Percentiles rank a stretch among this genome's conserved stretches.
These are phyloP conservation scores for Aspergillus diversus DNA, from an alignment of 495 filamentous ascomycete genomes.

Conservation along the genomic window DNA sequence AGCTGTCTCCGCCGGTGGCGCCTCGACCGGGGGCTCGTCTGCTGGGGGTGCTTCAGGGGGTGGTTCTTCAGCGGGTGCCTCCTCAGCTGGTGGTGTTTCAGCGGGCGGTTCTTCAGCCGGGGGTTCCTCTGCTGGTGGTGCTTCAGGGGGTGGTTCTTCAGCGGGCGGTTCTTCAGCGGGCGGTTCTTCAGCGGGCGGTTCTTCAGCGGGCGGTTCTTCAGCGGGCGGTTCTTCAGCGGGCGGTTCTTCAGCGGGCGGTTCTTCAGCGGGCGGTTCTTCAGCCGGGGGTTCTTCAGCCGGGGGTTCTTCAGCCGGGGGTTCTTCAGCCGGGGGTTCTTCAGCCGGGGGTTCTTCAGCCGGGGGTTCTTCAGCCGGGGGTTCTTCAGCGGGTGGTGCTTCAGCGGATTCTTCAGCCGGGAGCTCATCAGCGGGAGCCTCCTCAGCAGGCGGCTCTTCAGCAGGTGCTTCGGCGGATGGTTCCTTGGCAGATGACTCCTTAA, in stretches of 20 bases:
- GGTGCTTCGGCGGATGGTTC: constrained; percentile 16
- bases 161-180: neutral
- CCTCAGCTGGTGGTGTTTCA: too few species aligned
- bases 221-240: constrained; percentile 9
- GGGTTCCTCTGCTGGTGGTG: neutral
- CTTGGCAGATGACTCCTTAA: constrained; percentile 15
- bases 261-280: constrained; percentile 12
- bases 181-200: constrained; percentile 18
- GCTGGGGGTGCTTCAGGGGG: neutral
- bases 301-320: constrained; percentile 20
- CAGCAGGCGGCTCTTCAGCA: constrained; percentile 7
- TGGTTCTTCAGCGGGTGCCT: constrained; percentile 1
- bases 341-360: constrained; percentile 9
- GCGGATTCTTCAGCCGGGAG: neutral
- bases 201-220: constrained; percentile 13
- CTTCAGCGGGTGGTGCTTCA: constrained; percentile 1
- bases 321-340: constrained; percentile 21
- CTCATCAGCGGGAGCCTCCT: constrained; percentile 6
- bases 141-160: constrained; percentile 5
- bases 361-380: constrained; percentile 4
- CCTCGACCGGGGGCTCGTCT: neutral
- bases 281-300: constrained; percentile 11
- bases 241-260: constrained; percentile 10
- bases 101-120: constrained; percentile 4
- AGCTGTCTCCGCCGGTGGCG: neutral